Evolutionary conservation across 495 filamentous ascomycete genomes (phyloP), one percentile per base, ranked within the genome.

Genomic region (Penicillium lividum): DNA sequence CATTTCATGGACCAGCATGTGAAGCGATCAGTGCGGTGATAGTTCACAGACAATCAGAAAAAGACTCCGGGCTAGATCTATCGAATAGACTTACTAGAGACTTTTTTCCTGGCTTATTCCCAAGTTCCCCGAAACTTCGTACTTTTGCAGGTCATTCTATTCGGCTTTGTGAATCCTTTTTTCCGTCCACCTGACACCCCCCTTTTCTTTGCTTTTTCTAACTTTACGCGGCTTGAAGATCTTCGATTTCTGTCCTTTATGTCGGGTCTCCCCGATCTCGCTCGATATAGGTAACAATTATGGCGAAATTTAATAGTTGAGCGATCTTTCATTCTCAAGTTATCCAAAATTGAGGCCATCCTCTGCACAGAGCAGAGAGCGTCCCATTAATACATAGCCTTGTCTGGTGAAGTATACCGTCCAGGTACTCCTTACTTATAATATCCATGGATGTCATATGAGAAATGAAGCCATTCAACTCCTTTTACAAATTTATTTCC

Each of bases 1-100:
- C 40, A 64, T 66, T 58, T 62, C 61, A 69, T 66, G 53, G 38
- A 42, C 34, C 49, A 42, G 46, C 67, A 61, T 65, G 67, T 69
- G 64, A 57, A 61, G 67, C 67, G 67, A 65, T 29, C 64, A 63
- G 56, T 61, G 67, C 67, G 59, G 45, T 28, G 38, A 44, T 7
- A 52, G 9, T 18, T n/a, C n/a, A 7, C 27, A 13, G 11, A 44
- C 31, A 45, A 18, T 33, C 5, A 43, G 45, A 16, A 36, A 48
- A 33, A 38, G 34, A 25, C 30, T 8, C 50, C 25, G 29, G 42
- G 16, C 49, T 54, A 30, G 53, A 43, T 51, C 55, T 40, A n/a
- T 18, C 16, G n/a, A 42, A n/a, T 18, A 10, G n/a, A 42, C 38
- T 34, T 34, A 1, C 15, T 16, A 25, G 16, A 25, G 7, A 50